phyloP scores from a whole-genome alignment of 2,329 filamentous ascomycete genomes.

The Epichloe amarillans region DNA sequence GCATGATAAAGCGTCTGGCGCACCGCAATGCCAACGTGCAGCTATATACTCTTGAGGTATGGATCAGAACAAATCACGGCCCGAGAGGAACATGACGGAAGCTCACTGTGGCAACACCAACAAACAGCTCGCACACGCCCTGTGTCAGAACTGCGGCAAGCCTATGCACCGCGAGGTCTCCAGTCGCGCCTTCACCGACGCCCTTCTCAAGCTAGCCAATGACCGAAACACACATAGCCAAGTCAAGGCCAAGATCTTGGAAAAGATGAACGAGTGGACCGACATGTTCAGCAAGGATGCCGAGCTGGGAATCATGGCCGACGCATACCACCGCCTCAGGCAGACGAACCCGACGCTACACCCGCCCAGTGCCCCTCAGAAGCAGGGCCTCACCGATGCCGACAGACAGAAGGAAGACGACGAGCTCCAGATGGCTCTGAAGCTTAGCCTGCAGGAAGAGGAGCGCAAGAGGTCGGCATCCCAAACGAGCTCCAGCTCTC shows the following conservation, averaged over 20 bases:
- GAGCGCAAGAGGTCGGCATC: conserved; percentile 40
- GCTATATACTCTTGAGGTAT: conserved; percentile 79
- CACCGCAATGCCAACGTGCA: conserved; percentile 95
- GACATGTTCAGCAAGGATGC: conserved; percentile 85
- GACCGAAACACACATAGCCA: conserved; percentile 93
- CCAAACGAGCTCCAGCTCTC: conserved; percentile 18
- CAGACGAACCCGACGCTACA: conserved; percentile 75
- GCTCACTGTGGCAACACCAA: not conserved
- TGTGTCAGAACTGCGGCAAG: conserved; percentile 83
- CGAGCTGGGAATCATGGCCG: conserved; percentile 94
- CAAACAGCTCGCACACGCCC: conserved; percentile 63
- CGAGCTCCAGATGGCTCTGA: conserved; percentile 90
- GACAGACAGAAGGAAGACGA: conserved; percentile 95
- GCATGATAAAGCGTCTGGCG: conserved; percentile 81
- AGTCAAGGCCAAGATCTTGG: conserved; percentile 92
- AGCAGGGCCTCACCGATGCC: conserved; percentile 76
- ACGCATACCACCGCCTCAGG: conserved; percentile 83
- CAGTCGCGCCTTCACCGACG: conserved; percentile 87
- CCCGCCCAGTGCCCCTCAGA: conserved; percentile 82
- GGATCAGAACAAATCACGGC: not conserved
- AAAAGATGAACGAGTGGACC: conserved; percentile 92
- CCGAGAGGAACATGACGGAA: not conserved
- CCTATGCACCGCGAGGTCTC: conserved; percentile 81
- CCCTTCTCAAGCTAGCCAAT: conserved; percentile 76
- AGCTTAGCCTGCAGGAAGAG: conserved; percentile 84